Base-by-base conservation (phyloP, 2,329 filamentous ascomycete genomes). In the Colletotrichum musicola region DNA sequence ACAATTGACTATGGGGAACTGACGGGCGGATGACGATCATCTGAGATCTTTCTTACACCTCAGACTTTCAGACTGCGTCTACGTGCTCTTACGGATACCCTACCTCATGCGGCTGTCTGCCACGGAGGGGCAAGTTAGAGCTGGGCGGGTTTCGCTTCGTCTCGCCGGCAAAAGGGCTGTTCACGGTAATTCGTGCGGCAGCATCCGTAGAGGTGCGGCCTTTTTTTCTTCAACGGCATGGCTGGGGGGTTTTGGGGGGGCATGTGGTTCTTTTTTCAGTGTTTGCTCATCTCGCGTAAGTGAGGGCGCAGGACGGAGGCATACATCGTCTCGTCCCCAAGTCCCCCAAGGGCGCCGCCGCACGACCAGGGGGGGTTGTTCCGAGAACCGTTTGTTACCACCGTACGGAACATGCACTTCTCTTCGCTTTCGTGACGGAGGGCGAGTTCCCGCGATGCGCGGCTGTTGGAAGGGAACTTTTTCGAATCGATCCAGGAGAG, bases 261-360 rank as follows among this genome's bases (percentile, higher is more conserved):
- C 44, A 25, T 22, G 20, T 30, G 6, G n/a, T 56, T 22, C 18
- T 42, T 0, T 35, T 56, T 40, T 20, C 53, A 12, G n/a, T 25
- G n/a, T 18, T 18, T 50, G 64, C 64, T 67, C 58, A 67, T 67
- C 59, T 67, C 64, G 64, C 51, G 42, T 67, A 67, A 16, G 64
- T 62, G 44, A 56, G 35, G 51, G 54, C 44, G 64, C 64, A 67
- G 50, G 64, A 35, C 30, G 30, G 30, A 35, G 30, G 46, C 59
- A 62, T 16, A 67, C 18, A 25, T 25, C 22, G 22, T 25, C 22
- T 25, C 22, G 22, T 25, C 22, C 22, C 22, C 22, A 4, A 25
- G 22, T 25, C 22, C 22, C 22, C 22, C 22, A 25, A 25, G 22
- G 22, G 22, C 44, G 58, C 30, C 30, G 53, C 42, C 42, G 53